Percentiles rank a stretch among this genome's conserved stretches.
phyloP scores from a whole-genome alignment of 78 protist species.

The Bigelowiella natans region DNA sequence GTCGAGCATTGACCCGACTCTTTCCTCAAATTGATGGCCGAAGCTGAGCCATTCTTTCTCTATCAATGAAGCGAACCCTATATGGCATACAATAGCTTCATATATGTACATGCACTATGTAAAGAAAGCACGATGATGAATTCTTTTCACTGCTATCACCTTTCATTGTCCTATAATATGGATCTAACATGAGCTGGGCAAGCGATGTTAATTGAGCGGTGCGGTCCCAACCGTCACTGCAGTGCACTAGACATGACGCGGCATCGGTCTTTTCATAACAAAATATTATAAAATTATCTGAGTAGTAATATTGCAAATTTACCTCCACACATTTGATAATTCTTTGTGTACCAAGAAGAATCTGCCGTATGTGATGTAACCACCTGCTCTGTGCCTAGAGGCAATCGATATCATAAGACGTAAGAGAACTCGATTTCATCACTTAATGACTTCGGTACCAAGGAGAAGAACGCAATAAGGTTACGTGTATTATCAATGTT shows the following conservation, averaged over 20 bases:
- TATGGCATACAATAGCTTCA: too few relatives aligned
- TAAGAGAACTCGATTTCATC: too few relatives aligned
- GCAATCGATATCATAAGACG: too few relatives aligned
- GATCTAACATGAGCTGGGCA: constrained; percentile 39
- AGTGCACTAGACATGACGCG: neutral
- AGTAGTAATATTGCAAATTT: too few relatives aligned
- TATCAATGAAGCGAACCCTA: constrained; percentile 40
- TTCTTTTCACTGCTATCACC: too few relatives aligned
- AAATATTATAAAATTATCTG: too few relatives aligned
- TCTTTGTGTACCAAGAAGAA: neutral
- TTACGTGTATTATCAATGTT: too few relatives aligned
- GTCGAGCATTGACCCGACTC: too few relatives aligned
- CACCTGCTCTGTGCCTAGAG: neutral
- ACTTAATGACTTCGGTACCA: too few relatives aligned
- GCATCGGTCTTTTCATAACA: neutral
- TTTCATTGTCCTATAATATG: constrained; percentile 32
- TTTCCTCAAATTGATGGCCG: constrained; percentile 65
- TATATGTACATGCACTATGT: too few relatives aligned
- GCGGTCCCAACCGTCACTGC: constrained; percentile 50
- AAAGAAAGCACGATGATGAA: too few relatives aligned
- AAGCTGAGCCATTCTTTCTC: constrained; percentile 82
- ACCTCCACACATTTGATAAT: neutral
- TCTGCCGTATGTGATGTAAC: neutral
- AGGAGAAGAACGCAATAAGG: too few relatives aligned
- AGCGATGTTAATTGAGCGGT: constrained; percentile 41